phyloP scores from a whole-genome alignment of 163 green algal species.

The Chlorella variabilis region DNA sequence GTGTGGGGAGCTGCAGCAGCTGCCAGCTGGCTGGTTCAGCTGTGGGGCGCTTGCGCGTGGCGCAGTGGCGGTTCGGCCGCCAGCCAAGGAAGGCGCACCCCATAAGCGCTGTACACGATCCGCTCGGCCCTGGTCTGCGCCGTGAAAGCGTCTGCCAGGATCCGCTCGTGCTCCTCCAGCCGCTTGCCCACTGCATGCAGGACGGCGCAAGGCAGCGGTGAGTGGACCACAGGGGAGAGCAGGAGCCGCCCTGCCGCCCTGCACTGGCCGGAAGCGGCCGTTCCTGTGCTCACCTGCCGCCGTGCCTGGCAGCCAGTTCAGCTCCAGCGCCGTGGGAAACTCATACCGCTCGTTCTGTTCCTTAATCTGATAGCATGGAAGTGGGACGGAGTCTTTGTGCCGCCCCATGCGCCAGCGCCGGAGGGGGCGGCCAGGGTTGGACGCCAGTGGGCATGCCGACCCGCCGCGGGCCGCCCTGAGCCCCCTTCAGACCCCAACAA shows the following conservation, averaged over 20 bases:
- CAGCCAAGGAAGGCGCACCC: too few relatives aligned
- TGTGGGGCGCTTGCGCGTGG: too few relatives aligned
- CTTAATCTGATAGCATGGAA: too few relatives aligned
- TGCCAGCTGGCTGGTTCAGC: neutral
- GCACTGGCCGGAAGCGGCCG: too few relatives aligned
- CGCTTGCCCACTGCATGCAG: neutral
- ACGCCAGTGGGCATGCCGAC: too few relatives aligned
- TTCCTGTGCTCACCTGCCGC: neutral
- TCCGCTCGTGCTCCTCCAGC: neutral
- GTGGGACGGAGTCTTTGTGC: too few relatives aligned
- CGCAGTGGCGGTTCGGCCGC: too few relatives aligned
- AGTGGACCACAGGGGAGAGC: neutral
- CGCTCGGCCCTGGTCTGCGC: neutral
- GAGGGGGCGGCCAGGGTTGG: too few relatives aligned
- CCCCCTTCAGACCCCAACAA: too few relatives aligned
- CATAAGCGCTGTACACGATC: constrained; percentile 30
- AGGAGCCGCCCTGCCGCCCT: too few relatives aligned
- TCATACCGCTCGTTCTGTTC: constrained; percentile 38
- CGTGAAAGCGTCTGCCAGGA: neutral
- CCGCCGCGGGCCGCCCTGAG: too few relatives aligned
- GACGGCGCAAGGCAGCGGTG: neutral
- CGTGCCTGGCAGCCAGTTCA: neutral
- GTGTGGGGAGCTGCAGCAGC: neutral
- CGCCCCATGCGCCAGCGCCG: too few relatives aligned
- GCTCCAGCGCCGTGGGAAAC: constrained; percentile 12